Evolutionary conservation across 2,329 filamentous ascomycete genomes (phyloP).

Genomic region (Blastomyces percursus): DNA sequence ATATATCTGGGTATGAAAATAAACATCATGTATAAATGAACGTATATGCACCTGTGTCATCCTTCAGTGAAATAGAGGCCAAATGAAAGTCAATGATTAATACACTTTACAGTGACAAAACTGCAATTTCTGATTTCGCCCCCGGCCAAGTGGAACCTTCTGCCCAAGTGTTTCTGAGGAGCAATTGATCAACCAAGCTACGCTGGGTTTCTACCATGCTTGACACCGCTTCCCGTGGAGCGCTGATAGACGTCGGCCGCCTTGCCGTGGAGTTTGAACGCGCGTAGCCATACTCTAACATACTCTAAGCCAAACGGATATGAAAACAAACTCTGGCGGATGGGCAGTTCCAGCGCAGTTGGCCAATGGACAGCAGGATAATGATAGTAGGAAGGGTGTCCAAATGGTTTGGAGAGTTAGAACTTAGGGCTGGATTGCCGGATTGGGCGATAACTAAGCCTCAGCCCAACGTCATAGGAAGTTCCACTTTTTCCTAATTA

Average conservation of each 20-base stretch:
- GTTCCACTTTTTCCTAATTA: neutral
- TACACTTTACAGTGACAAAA: neutral
- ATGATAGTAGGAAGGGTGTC: neutral
- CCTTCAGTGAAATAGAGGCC: neutral
- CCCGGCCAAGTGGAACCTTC: neutral
- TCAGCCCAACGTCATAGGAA: neutral
- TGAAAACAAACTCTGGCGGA: neutral
- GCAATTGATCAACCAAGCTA: neutral
- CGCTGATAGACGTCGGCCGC: neutral
- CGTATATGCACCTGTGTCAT: neutral
- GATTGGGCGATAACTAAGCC: neutral
- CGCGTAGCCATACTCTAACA: neutral
- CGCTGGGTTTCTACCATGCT: neutral
- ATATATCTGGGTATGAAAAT: neutral
- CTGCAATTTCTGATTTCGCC: neutral
- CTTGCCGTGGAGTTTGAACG: neutral
- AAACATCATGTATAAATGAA: neutral
- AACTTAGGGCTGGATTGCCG: slow-evolving; percentile 1
- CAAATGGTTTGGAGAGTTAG: too few species aligned
- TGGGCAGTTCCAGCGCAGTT: neutral
- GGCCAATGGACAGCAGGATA: neutral
- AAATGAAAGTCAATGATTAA: neutral
- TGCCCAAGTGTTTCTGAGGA: neutral
- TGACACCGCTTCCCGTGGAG: neutral
- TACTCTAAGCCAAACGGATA: neutral